These are phyloP conservation scores for Rhodotorula sp. DNA, from an alignment of 1,284 basidiomycete species.

Conservation along the genomic window DNA sequence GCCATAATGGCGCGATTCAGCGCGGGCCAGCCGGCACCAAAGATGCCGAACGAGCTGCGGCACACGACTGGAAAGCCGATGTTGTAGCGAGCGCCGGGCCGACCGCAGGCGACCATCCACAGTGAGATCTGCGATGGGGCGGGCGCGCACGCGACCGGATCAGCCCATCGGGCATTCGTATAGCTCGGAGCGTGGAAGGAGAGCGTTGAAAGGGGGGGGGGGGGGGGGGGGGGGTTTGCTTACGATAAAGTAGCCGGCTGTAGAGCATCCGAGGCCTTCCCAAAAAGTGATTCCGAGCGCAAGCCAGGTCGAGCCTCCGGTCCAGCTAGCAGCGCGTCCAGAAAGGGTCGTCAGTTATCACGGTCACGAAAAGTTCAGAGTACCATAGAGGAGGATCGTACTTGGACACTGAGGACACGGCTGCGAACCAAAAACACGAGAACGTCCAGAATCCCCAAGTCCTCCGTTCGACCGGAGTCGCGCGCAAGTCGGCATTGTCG, in stretches of 20 bases:
- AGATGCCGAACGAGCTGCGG: constrained; percentile 18
- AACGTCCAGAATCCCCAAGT: constrained; percentile 45
- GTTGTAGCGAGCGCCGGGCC: constrained; percentile 43
- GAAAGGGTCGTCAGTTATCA: neutral
- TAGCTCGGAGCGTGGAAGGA: neutral
- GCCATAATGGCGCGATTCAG: constrained; percentile 25
- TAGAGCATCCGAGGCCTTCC: constrained; percentile 42
- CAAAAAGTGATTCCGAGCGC: constrained; percentile 42
- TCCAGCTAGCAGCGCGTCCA: constrained; percentile 39
- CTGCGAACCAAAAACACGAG: constrained; percentile 43
- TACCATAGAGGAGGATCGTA: neutral
- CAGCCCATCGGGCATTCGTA: neutral
- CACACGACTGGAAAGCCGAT: constrained; percentile 30
- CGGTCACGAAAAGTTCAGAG: neutral
- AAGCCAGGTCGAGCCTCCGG: constrained; percentile 41
- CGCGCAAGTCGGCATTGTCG: constrained; percentile 47
- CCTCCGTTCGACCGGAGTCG: constrained; percentile 38
- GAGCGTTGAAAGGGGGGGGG: too few relatives aligned
- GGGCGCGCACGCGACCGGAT: neutral
- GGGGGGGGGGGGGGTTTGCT: too few relatives aligned
- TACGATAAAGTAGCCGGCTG: constrained; percentile 11
- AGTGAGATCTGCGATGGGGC: constrained; percentile 32
- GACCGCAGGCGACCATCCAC: constrained; percentile 46
- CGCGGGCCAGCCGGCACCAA: constrained; percentile 15
- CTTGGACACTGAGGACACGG: constrained; percentile 39